phyloP scores from a whole-genome alignment of 2,329 filamentous ascomycete genomes.

The Trichoderma harzianum region DNA sequence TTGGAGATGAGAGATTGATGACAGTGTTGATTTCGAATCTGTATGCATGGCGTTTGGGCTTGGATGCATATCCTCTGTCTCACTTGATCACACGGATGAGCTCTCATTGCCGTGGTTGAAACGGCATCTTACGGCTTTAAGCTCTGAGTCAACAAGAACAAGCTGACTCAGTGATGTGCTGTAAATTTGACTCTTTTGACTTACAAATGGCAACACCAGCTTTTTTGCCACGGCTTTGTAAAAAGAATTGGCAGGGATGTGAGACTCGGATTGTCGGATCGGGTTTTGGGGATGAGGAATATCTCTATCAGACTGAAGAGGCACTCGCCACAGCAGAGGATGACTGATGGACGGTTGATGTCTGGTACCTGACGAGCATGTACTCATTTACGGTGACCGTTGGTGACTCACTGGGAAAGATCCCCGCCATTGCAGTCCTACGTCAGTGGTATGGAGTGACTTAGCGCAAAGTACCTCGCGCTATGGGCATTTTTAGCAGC shows the following conservation, averaged over 20 bases:
- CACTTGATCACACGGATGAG: not conserved
- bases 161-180: not conserved
- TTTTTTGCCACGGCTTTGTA: not conserved
- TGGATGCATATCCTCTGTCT: not conserved
- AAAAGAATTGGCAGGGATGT: not conserved
- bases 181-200: not conserved
- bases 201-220: not conserved
- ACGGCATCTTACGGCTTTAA: not conserved
- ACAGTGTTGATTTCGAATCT: not conserved
- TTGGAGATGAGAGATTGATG: not conserved
- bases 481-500: not conserved
- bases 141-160: not conserved
- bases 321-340: not conserved
- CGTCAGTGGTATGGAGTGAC: not conserved
- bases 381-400: not conserved
- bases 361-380: not conserved
- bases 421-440: not conserved
- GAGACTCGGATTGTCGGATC: not conserved
- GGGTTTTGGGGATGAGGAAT: not conserved
- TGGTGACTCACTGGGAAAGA: not conserved
- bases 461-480: not conserved
- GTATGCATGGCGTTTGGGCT: not conserved
- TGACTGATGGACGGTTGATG: not conserved
- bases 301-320: not conserved
- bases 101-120: not conserved